Conservation (phyloP, 1,284 basidiomycete genomes). For the Calocybe gambosa region DNA sequence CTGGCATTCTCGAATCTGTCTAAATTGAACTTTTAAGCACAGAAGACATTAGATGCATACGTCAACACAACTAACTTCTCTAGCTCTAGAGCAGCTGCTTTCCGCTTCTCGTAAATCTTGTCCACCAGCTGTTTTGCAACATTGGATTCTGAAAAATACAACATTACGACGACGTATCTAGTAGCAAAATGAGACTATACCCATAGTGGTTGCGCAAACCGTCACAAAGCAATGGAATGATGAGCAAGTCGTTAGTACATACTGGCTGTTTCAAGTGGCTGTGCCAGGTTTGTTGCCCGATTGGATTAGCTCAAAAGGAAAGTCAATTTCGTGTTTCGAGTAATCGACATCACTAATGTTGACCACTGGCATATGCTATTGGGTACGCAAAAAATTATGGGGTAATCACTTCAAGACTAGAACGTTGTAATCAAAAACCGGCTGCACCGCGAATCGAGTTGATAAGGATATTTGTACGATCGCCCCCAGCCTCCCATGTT, state of each 20-base stretch:
- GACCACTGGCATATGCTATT: too few relatives aligned
- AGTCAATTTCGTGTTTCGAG: too few relatives aligned
- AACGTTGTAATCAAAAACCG: constrained; percentile 12
- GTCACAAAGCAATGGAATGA: constrained; percentile 7
- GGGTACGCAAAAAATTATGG: too few relatives aligned
- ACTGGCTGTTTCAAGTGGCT: background rate
- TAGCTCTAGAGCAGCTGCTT: constrained; percentile 90
- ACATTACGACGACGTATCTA: background rate
- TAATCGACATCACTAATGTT: too few relatives aligned
- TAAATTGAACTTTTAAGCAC: constrained; percentile 22
- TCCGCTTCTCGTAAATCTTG: constrained; percentile 94
- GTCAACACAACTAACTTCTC: constrained; percentile 64
- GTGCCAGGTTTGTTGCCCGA: background rate
- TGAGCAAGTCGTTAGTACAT: background rate
- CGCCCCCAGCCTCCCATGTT: constrained; percentile 53
- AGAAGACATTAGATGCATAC: background rate
- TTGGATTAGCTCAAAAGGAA: too few relatives aligned
- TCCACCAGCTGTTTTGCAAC: constrained; percentile 74
- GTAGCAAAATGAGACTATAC: constrained; percentile 3
- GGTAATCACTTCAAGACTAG: too few relatives aligned
- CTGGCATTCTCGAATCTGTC: constrained; percentile 85
- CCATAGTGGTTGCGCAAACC: constrained; percentile 12
- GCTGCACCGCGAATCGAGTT: constrained; percentile 26
- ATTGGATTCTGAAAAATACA: constrained; percentile 42
- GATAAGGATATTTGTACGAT: constrained; percentile 44